These are phyloP conservation scores for Closterium sp. DNA, from an alignment of 139 green algal species.

Conservation along the genomic window DNA sequence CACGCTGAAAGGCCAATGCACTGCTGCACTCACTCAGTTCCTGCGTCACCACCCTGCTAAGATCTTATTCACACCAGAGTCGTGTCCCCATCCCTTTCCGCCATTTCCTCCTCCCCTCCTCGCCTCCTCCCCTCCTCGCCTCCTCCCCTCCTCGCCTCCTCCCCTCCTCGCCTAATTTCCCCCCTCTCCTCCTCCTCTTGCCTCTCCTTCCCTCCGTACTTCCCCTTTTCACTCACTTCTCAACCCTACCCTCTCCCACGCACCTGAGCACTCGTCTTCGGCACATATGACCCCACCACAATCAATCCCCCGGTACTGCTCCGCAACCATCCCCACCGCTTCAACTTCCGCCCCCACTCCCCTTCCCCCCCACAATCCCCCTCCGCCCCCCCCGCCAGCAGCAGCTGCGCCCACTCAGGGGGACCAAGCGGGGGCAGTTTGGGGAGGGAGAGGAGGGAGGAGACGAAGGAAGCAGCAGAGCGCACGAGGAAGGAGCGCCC, in stretches of 20 bases:
- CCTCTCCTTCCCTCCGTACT: no score
- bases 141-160: no score
- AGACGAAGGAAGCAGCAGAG: constrained; percentile 51
- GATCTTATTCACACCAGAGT: no score
- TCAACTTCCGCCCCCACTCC: neutral
- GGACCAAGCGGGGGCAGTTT: constrained; percentile 25
- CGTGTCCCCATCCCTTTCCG: no score
- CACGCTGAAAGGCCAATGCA: no score
- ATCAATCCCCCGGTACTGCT: constrained; percentile 25
- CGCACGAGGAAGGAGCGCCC: constrained; percentile 38
- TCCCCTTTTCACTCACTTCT: neutral
- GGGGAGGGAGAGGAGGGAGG: constrained; percentile 34
- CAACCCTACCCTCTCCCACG: neutral
- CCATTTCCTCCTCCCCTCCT: no score
- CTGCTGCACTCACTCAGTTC: no score
- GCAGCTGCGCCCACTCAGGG: constrained; percentile 8
- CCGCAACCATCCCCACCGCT: neutral
- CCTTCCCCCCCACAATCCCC: neutral
- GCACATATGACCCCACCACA: constrained; percentile 51
- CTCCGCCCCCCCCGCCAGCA: neutral
- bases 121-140: no score
- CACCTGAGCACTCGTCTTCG: constrained; percentile 47
- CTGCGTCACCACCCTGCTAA: no score
- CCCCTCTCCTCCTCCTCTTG: no score
- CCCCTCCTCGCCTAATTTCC: no score